These are phyloP conservation scores for Monosporascus sp. DNA, from an alignment of 2,329 filamentous ascomycete species.

Conservation along the genomic window DNA sequence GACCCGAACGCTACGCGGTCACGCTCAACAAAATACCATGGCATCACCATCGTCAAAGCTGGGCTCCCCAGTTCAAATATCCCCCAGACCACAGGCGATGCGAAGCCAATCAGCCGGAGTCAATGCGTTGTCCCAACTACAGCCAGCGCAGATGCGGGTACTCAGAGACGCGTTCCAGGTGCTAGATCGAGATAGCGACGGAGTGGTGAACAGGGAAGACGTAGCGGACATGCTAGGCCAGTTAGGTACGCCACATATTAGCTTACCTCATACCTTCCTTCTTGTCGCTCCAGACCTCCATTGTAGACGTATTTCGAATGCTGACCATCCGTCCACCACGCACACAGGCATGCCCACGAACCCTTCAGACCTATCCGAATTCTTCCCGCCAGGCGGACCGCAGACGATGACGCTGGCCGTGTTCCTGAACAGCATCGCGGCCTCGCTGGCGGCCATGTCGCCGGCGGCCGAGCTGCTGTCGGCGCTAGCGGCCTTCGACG, in stretches of 20 bases:
- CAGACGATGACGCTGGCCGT: constrained; percentile 76
- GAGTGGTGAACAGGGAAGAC: constrained; percentile 74
- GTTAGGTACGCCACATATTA: constrained; percentile 51
- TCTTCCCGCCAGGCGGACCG: constrained; percentile 70
- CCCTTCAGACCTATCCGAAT: constrained; percentile 65
- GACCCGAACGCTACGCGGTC: constrained; percentile 20
- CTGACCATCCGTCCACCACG: background rate
- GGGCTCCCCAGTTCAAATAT: constrained; percentile 30
- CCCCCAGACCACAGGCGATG: constrained; percentile 26
- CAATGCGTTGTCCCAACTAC: constrained; percentile 64
- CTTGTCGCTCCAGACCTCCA: background rate
- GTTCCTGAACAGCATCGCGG: constrained; percentile 79
- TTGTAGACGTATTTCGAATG: background rate
- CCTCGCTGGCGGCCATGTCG: constrained; percentile 68
- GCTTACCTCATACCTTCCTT: background rate
- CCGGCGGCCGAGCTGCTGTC: constrained; percentile 75
- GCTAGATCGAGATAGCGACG: constrained; percentile 83
- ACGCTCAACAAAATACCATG: constrained; percentile 14
- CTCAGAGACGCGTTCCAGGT: constrained; percentile 93
- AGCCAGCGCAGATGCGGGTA: constrained; percentile 76
- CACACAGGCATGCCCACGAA: constrained; percentile 65
- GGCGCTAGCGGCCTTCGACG: constrained; percentile 91
- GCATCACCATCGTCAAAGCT: constrained; percentile 11
- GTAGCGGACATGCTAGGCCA: constrained; percentile 84
- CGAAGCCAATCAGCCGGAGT: constrained; percentile 34